Percentiles rank a stretch among this genome's conserved stretches.
These are phyloP conservation scores for Oropetium thomaeum DNA, from an alignment of 176 grass and related monocot species.

Conservation along the genomic window DNA sequence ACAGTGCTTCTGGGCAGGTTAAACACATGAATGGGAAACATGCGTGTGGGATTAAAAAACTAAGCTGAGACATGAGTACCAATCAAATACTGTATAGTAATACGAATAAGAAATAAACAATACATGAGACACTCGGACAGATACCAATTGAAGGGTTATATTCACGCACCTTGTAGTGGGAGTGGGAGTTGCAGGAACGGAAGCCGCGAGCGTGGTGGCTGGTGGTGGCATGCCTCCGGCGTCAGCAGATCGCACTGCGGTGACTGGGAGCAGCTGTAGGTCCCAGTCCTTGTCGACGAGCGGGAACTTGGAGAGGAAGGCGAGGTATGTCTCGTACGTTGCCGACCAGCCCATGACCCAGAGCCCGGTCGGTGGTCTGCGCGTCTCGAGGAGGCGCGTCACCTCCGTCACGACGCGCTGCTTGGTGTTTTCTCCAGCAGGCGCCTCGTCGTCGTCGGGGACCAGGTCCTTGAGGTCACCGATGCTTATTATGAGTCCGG, in stretches of 20 bases:
- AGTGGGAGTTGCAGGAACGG: not conserved
- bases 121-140: too few species aligned
- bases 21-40: constrained; percentile 5
- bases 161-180: constrained; percentile 42
- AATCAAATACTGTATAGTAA: too few species aligned
- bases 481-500: constrained; percentile 56
- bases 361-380: constrained; percentile 19
- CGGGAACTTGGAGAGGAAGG: constrained; percentile 88
- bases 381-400: constrained; percentile 67
- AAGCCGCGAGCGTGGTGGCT: not conserved
- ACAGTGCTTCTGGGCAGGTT: not conserved
- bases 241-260: constrained; percentile 33
- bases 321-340: constrained; percentile 86
- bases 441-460: constrained; percentile 22
- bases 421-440: too few species aligned
- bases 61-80: constrained; percentile 3
- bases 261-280: constrained; percentile 84
- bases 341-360: constrained; percentile 91
- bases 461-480: constrained; percentile 80
- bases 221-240: not conserved
- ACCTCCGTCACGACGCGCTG: constrained; percentile 61
- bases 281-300: constrained; percentile 95
- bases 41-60: not conserved
- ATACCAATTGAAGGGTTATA: too few species aligned
- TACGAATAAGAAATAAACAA: too few species aligned